Evolutionary conservation across 208 protist genomes (phyloP), one percentile per base, ranked within the genome.

Genomic region (Wallacemonas rigidus): DNA sequence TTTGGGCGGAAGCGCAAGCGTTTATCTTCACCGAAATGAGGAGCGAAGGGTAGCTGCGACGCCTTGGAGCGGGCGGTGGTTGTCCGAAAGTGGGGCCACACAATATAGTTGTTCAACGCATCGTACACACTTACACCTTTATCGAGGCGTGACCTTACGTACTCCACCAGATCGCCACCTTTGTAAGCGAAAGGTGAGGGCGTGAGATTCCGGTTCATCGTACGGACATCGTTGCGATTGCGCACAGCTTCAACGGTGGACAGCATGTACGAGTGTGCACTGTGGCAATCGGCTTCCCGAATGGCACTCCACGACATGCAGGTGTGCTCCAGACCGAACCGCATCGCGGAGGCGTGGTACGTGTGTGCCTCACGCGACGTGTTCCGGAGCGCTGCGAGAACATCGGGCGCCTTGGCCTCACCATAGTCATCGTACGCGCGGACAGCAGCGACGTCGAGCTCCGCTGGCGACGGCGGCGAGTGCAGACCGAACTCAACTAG

Each of bases 361-460:
- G 56, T 62, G 56, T 62, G 56, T 26, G 17, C 8, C 6, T 26
- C 56, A 0, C 6, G 38, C 1, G 56, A 15, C 5, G 56, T 62
- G 36, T 26, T 6, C 26, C 56, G 17, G 6, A 41, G 38, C 26
- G 6, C 26, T 9, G 35, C 14, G 36, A 62, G 56, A n/a, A 62
- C 36, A 5, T 62, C 56, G 9, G 56, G 36, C 4, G 36, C 56
- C 36, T 38, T 35, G 36, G 14, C 14, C 56, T 62, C 56, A 41
- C 56, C 56, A 15, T 43, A 43, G 56, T 62, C 56, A 15, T 62
- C 56, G 38, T 62, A 62, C 56, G 56, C 56, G 38, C 56, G 56
- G 6, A 62, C 38, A 8, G 56, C 56, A 8, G 56, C 56, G 7
- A 62, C 56, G 15, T 62, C 56, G 3, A 62, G 6, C 7, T 62